phyloP scores from a whole-genome alignment of 257 asterid genomes.

The Ocimum tenuiflorum region DNA sequence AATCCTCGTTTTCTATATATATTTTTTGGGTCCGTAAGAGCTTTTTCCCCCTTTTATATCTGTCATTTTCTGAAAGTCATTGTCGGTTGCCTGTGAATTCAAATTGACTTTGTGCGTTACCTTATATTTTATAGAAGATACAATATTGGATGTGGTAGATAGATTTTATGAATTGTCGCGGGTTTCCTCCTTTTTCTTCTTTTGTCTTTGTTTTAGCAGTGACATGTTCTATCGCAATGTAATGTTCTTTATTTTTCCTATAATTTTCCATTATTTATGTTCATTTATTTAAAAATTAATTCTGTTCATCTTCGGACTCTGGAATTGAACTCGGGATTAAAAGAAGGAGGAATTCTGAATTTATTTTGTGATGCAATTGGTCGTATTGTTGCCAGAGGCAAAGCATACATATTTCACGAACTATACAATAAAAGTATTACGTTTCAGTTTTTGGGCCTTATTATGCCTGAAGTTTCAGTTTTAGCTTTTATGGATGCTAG shows the following conservation, averaged over 20 bases:
- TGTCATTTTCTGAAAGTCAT: not conserved
- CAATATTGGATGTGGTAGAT: not conserved
- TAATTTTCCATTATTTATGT: too few species aligned
- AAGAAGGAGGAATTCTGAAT: not conserved
- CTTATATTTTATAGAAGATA: not conserved
- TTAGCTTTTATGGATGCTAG: not conserved
- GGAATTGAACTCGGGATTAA: not conserved
- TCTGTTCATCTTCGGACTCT: conserved; percentile 1
- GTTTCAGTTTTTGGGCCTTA: not conserved
- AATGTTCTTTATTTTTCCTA: not conserved
- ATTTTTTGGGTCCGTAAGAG: not conserved
- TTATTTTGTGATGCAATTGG: not conserved
- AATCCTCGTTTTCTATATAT: not conserved
- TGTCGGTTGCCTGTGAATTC: not conserved
- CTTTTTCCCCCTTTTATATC: not conserved
- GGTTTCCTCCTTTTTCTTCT: not conserved
- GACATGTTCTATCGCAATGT: not conserved
- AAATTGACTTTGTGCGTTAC: not conserved
- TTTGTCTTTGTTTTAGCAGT: not conserved
- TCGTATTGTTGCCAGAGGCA: not conserved
- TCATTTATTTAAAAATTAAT: not conserved
- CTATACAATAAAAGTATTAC: not conserved
- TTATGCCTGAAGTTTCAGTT: not conserved
- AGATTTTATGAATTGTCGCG: conserved; percentile 9
- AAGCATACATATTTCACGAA: not conserved